Conservation (phyloP, 306 rosid species). For the Abrus precatorius region DNA sequence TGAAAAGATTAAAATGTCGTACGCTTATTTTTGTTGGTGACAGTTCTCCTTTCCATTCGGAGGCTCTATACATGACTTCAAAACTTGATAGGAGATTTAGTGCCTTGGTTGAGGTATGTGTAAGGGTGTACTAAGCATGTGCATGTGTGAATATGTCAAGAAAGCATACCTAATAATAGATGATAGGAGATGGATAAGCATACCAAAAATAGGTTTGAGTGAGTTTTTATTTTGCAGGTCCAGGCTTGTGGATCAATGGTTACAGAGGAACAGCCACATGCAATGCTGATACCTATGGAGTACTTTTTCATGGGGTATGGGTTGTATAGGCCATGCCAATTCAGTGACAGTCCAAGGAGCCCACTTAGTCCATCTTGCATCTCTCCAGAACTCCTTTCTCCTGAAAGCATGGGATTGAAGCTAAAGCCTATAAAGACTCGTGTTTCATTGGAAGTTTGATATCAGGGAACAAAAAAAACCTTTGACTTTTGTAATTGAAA, state of each 20-base stretch:
- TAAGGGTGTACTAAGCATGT: background rate
- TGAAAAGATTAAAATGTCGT: constrained; percentile 82
- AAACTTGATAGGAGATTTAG: constrained; percentile 90
- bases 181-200: background rate
- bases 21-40: constrained; percentile 95
- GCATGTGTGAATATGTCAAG: background rate
- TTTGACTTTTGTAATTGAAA: constrained; percentile 47
- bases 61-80: constrained; percentile 90
- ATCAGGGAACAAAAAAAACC: background rate
- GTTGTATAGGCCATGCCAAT: constrained; percentile 74
- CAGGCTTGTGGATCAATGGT: constrained; percentile 99
- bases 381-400: constrained; percentile 98
- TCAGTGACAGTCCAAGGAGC: constrained; percentile 93
- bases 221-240: constrained; percentile 63
- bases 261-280: constrained; percentile 98
- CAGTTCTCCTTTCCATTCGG: constrained; percentile 94
- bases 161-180: background rate
- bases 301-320: constrained; percentile 97
- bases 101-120: constrained; percentile 93
- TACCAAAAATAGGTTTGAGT: background rate
- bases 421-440: constrained; percentile 96
- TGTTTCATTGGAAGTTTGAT: constrained; percentile 61
- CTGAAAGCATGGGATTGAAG: constrained; percentile 99
- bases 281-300: constrained; percentile 99
- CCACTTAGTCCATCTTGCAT: constrained; percentile 95